Conservation (phyloP, 331 rosid genomes). For the Rosa hybrid region DNA sequence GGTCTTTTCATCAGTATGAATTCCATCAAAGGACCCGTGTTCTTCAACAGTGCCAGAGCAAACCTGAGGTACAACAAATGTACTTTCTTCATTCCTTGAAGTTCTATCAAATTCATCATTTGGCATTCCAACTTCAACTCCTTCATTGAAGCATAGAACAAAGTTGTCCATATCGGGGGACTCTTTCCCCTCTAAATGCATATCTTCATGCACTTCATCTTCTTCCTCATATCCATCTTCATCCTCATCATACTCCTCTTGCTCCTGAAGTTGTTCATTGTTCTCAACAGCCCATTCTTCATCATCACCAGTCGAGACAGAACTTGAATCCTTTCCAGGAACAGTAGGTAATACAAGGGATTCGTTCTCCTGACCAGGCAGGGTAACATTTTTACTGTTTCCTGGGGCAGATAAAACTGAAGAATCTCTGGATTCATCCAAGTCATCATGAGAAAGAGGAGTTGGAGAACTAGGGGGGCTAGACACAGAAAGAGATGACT, state of each 20-base stretch:
- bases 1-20: constrained; percentile 36
- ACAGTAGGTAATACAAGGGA: constrained; percentile 33
- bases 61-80: constrained; percentile 41
- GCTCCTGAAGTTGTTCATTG: constrained; percentile 79
- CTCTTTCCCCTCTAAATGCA: constrained; percentile 72
- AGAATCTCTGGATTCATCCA: constrained; percentile 79
- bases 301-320: constrained; percentile 65
- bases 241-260: constrained; percentile 96
- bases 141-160: constrained; percentile 88
- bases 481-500: constrained; percentile 96
- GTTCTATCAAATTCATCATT: constrained; percentile 74
- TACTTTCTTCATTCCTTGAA: constrained; percentile 49
- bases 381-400: constrained; percentile 42
- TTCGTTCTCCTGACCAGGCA: constrained; percentile 48
- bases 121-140: constrained; percentile 93
- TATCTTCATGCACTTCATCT: constrained; percentile 81
- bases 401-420: constrained; percentile 50
- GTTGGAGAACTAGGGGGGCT: constrained; percentile 95
- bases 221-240: constrained; percentile 89
- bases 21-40: constrained; percentile 48
- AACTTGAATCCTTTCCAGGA: constrained; percentile 49
- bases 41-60: constrained; percentile 46
- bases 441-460: constrained; percentile 90
- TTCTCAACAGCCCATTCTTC: constrained; percentile 87
- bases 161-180: constrained; percentile 77